Percentiles rank a stretch among this genome's conserved stretches.
These are phyloP conservation scores for Mortierella sp. DNA, from an alignment of 371 early-diverging fungal species.

Conservation along the genomic window DNA sequence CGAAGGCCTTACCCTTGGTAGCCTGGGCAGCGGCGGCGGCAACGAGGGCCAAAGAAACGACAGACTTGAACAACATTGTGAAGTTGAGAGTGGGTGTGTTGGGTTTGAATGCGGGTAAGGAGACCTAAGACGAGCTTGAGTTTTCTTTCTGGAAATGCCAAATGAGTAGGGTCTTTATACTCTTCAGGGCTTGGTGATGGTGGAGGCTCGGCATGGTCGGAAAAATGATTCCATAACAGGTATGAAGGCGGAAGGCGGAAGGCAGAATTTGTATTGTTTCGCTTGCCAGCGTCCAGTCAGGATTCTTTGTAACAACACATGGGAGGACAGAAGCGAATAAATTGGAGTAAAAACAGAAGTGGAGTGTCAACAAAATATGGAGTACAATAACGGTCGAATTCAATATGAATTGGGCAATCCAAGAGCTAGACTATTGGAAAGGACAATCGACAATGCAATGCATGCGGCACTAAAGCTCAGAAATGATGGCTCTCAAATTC, in stretches of 20 bases:
- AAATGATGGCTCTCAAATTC: conserved; percentile 12
- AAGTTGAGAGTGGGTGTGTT: neutral
- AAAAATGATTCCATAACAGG: conserved; percentile 25
- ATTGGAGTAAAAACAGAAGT: neutral
- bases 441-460: too few species aligned
- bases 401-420: neutral
- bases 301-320: conserved; percentile 8
- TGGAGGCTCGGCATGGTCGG: conserved; percentile 8
- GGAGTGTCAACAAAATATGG: neutral
- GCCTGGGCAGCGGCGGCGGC: conserved; percentile 64
- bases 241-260: neutral
- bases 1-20: conserved; percentile 57
- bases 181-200: neutral
- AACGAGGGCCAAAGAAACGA: conserved; percentile 62
- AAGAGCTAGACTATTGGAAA: neutral
- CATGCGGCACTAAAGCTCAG: neutral
- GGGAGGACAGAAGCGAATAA: neutral
- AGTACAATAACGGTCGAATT: neutral
- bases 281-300: conserved; percentile 10
- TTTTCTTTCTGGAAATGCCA: neutral
- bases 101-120: neutral
- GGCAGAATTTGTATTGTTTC: neutral
- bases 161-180: conserved; percentile 11
- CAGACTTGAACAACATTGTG: conserved; percentile 42
- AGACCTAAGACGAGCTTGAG: conserved; percentile 7